Base-by-base conservation (phyloP, 768 basidiomycete species). In the Pleurotus cornucopiae region DNA sequence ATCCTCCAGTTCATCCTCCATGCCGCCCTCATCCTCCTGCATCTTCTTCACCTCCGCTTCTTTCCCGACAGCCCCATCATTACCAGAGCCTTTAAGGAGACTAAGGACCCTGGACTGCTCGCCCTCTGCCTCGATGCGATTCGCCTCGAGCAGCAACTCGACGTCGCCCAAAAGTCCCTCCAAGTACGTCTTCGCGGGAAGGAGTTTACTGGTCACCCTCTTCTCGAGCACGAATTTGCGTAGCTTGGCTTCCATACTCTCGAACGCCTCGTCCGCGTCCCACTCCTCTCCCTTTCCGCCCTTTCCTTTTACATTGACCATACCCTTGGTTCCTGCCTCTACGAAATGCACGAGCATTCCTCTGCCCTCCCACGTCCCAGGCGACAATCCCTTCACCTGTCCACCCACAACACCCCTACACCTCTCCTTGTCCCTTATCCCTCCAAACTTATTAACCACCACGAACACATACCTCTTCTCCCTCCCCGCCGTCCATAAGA, bases 401-500 rank as follows among this genome's bases (percentile, higher is more conserved):
- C 98, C 94, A 23, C 97, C 81, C 45, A 99, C 89, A 30, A 86
- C 71, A 41, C 91, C 81, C 64, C 84, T 83, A 72, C 97, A 98
- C 70, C 92, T 88, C 48, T 89, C 91, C 76, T 98, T 97, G 77
- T 98, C 91, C 68, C 86, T 84, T 73, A 98, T 96, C 67, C 92
- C 89, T 64, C 93, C 94, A 68, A 87, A 99, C 69, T 95, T 94
- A 81, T 99, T 99, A 69, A 98, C 96, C 54, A 98, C 97, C 67
- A 98, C 89, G 77, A 99, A 99, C 48, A 99, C 76, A 68, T 95
- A 96, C 0, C 96, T 94, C 76, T 98, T 98, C 75, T 99, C 97
- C 63, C 92, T 89, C 74, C 89, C 91, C 2, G 96, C 94, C 63
- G 85, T 92, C 76, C 76, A 82, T 46, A 99, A 80, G 79, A 99